These are phyloP conservation scores for Sphagnum magellanicum DNA, from an alignment of 228 moss, liverwort and hornwort genomes.

Conservation along the genomic window DNA sequence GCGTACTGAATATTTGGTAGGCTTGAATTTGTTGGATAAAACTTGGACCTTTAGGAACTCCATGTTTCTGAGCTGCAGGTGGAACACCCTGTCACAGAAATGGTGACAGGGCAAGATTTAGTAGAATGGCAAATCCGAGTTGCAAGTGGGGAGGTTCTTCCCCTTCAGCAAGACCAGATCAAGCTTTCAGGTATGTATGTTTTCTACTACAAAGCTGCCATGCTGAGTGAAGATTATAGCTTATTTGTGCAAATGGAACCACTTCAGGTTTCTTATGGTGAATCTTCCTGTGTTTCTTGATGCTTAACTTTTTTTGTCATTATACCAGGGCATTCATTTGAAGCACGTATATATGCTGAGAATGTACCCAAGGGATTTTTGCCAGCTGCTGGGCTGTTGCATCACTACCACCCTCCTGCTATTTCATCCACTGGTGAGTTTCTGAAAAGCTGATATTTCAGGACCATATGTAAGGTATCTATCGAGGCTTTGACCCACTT, in stretches of 20 bases:
- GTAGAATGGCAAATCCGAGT: constrained; percentile 98
- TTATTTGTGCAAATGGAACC: not conserved
- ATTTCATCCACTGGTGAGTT: constrained; percentile 56
- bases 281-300: too few relatives aligned
- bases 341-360: constrained; percentile 93
- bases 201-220: not conserved
- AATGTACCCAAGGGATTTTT: constrained; percentile 90
- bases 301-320: not conserved
- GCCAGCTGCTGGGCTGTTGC: constrained; percentile 82
- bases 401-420: constrained; percentile 72
- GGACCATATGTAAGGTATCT: not conserved
- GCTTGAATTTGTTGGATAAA: too few relatives aligned
- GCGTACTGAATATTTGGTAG: too few relatives aligned
- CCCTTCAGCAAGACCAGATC: constrained; percentile 70
- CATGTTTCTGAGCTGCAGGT: constrained; percentile 47
- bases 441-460: too few relatives aligned
- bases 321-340: constrained; percentile 82
- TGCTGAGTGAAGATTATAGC: not conserved
- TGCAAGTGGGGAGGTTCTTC: constrained; percentile 80
- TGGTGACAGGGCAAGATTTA: constrained; percentile 92
- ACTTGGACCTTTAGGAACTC: not conserved
- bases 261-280: not conserved
- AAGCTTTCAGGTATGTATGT: constrained; percentile 44
- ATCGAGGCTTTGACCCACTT: not conserved
- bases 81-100: constrained; percentile 96